Percentiles rank a stretch among this genome's conserved stretches.
Conservation (phyloP, 164 flowering plant genomes). For the Tinospora cordifolia region DNA sequence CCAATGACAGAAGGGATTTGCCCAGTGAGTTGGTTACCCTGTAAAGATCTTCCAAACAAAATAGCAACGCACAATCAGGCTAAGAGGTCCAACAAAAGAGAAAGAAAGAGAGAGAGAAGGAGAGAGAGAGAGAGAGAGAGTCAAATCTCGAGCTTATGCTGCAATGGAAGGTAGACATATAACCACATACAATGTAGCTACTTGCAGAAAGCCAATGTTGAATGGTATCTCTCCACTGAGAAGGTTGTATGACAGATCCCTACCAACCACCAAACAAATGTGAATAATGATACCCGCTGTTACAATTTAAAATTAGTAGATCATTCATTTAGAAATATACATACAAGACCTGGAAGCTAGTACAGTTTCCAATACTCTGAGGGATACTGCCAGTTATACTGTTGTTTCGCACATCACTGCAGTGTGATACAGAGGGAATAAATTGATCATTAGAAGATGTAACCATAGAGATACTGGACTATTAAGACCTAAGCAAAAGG, state of each 20-base stretch:
- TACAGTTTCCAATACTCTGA: conserved; percentile 76
- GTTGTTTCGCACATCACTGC: conserved; percentile 92
- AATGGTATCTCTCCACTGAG: conserved; percentile 91
- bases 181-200: conserved; percentile 80
- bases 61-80: background rate
- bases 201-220: conserved; percentile 95
- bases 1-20: conserved; percentile 86
- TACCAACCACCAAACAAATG: conserved; percentile 19
- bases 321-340: conserved; percentile 25
- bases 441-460: background rate
- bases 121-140: too few relatives aligned
- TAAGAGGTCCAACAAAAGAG: background rate
- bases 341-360: conserved; percentile 94
- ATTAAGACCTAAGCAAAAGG: background rate
- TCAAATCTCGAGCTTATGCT: background rate
- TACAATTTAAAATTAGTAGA: background rate
- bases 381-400: conserved; percentile 91
- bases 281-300: background rate
- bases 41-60: conserved; percentile 56
- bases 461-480: background rate
- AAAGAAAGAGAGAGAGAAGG: background rate
- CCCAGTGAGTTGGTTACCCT: conserved; percentile 76
- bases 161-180: background rate
- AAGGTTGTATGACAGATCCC: conserved; percentile 77
- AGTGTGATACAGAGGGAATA: conserved; percentile 3